A percentile compares a stretch with the other conserved stretches of the same genome.
These are phyloP conservation scores for Pythium volutum DNA, from an alignment of 352 stramenopile genomes.

Conservation along the genomic window DNA sequence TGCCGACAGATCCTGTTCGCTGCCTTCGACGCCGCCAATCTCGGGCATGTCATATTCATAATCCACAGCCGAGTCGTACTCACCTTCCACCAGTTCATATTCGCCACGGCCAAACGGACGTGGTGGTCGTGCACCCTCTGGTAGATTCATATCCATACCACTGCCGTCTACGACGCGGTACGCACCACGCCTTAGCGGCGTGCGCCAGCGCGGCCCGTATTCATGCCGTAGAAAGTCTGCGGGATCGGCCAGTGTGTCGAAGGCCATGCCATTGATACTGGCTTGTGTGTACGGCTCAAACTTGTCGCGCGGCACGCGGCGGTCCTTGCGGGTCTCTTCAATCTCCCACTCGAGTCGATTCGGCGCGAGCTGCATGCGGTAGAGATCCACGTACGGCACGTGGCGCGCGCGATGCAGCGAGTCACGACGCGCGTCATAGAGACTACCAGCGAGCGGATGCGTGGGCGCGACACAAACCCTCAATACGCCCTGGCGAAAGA, in stretches of 20 bases:
- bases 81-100: neutral
- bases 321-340: conserved; percentile 17
- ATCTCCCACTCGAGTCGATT: conserved; percentile 19
- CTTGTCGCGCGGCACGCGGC: conserved; percentile 16
- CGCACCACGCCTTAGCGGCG: conserved; percentile 9
- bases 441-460: conserved; percentile 28
- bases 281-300: conserved; percentile 24
- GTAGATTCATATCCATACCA: neutral
- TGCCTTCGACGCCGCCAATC: neutral
- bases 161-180: conserved; percentile 2
- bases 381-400: conserved; percentile 36
- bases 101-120: neutral
- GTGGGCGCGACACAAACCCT: conserved; percentile 33
- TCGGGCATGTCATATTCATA: conserved; percentile 11
- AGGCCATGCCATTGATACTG: conserved; percentile 20
- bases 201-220: conserved; percentile 25
- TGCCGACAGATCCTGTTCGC: neutral
- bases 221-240: conserved; percentile 28
- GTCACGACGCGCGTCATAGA: conserved; percentile 25
- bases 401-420: conserved; percentile 9
- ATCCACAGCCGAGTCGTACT: conserved; percentile 12
- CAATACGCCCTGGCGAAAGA: conserved; percentile 31
- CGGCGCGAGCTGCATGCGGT: conserved; percentile 25
- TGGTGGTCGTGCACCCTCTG: neutral
- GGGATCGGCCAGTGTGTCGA: conserved; percentile 30